These are phyloP conservation scores for Daldinia vernicosa DNA, from an alignment of 495 filamentous ascomycete genomes.

Conservation along the genomic window DNA sequence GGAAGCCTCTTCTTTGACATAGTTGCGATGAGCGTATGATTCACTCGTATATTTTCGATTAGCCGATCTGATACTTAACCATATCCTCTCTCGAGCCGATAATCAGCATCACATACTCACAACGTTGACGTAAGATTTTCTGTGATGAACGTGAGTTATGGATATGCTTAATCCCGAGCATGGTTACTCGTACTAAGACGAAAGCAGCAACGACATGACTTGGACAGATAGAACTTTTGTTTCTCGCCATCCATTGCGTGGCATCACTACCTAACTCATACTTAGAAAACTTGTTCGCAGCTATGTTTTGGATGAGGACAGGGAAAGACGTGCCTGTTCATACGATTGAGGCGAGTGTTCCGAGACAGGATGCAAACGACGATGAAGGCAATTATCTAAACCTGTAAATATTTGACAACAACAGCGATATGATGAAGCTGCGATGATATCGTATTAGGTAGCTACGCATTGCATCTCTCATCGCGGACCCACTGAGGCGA, in stretches of 20 bases:
- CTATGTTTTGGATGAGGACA: background rate
- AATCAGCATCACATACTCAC: background rate
- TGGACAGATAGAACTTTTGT: background rate
- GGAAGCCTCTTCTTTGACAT: background rate
- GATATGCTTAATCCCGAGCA: background rate
- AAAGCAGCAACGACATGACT: background rate
- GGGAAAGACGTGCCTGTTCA: background rate
- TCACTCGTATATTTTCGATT: background rate
- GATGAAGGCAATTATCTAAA: background rate
- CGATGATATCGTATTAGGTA: background rate
- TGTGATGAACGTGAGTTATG: background rate
- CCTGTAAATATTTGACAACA: background rate
- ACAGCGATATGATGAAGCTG: background rate
- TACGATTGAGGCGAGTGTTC: background rate
- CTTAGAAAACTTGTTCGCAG: background rate
- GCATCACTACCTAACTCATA: background rate
- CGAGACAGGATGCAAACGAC: background rate
- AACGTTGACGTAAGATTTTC: background rate
- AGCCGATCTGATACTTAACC: background rate
- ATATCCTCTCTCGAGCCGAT: background rate
- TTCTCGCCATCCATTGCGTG: background rate
- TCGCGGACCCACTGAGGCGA: slow-evolving; percentile 11
- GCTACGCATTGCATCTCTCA: slow-evolving; percentile 18
- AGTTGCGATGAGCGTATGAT: background rate
- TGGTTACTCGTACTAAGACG: background rate